Base-by-base conservation (phyloP, 2,329 filamentous ascomycete genomes). In the Trichoderma endophyticum region DNA sequence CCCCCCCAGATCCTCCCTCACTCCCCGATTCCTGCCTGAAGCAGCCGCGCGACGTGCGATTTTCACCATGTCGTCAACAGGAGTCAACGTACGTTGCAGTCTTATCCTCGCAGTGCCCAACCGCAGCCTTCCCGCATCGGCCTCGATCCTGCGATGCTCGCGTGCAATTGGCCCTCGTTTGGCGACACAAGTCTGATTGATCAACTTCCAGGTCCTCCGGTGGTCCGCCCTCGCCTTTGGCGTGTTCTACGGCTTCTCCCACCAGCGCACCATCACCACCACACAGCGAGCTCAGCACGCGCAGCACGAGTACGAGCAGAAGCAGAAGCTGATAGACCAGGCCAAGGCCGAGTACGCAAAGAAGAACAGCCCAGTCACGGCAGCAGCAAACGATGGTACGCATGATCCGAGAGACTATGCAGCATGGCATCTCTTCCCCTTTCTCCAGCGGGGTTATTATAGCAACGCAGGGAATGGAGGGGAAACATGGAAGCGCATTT, bases 191-290 rank as follows among this genome's bases (percentile, higher is more conserved):
- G 54, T 74, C 77, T 81, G 79, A 81, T 79, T 78, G 74, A 76
- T 71, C 70, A 36, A 63, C 75, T 73, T 78, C 67, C 83, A 99
- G 96, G 95, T 99, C 84, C 90, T 98, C 84, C 95, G 96, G 85
- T 99, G 95, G 89, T 95, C 94, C 81, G 95, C 95, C 82, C 93
- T 99, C 77, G 93, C 91, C 80, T 87, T 94, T 80, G 96, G 96
- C 82, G 86, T 98, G 82, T 91, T 97, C 86, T 99, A 99, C 87
- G 96, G 96, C 83, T 90, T 97, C 87, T 93, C 91, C 84, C 95
- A 97, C 87, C 96, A 99, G 87, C 88, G 92, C 80, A 89, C 90
- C 74, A 92, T 99, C 83, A 91, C 86, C 77, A 84, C 92, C 71
- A 84, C 88, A 79, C 90, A 94, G 80, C 92, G 91, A 84, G 84